Conservation (phyloP, 305 asterid genomes). For the Ilex paraguariensis region DNA sequence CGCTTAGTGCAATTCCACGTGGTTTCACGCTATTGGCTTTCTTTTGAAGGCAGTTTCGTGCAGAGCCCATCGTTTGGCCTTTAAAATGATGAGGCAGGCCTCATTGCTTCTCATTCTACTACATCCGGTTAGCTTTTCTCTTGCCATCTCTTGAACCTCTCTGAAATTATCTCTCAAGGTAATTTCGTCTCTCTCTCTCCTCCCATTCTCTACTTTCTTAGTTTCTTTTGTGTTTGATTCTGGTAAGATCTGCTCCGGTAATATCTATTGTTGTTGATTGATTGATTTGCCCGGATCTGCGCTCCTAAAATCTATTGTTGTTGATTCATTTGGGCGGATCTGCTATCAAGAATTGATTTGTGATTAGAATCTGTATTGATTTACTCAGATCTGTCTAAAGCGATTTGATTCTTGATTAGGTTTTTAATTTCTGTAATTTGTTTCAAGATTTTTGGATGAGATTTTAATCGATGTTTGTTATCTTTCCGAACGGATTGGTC, state of each 20-base stretch:
- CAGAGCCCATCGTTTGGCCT: constrained; percentile 6
- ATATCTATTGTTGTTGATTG: no score
- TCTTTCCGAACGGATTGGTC: background rate
- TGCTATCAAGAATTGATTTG: background rate
- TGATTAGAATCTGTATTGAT: no score
- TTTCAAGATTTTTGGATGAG: background rate
- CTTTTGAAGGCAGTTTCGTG: background rate
- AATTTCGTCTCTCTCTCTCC: background rate
- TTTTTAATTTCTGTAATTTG: background rate
- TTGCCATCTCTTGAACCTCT: background rate
- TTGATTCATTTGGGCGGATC: background rate
- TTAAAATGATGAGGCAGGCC: constrained; percentile 8
- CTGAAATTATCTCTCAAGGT: constrained; percentile 11
- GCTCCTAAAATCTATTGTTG: no score
- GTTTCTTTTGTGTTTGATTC: no score
- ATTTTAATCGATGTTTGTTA: no score
- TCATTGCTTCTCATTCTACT: background rate
- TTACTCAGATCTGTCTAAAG: background rate
- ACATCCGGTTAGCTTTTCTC: background rate
- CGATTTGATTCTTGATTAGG: background rate
- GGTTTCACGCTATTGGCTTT: background rate
- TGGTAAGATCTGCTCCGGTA: no score
- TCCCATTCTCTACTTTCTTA: no score
- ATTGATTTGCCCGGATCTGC: no score
- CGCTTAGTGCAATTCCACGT: background rate